Evolutionary conservation across 805 yeast genomes (phyloP).

Genomic region (Wickerhamomyces xylosicus): DNA sequence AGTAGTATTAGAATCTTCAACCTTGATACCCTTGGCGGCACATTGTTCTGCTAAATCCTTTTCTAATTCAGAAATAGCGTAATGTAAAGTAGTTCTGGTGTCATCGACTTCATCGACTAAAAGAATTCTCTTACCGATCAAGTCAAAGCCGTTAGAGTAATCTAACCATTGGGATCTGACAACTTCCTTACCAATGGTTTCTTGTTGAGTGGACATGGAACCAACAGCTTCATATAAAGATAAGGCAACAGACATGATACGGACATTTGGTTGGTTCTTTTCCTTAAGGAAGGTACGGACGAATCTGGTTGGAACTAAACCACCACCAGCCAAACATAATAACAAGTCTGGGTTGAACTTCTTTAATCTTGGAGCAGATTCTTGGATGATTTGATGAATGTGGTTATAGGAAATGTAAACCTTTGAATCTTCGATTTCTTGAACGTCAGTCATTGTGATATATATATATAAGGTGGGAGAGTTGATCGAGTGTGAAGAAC

Average conservation of each 20-base stretch:
- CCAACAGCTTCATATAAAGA: constrained; percentile 82
- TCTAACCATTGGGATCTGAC: constrained; percentile 81
- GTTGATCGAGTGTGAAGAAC: no score
- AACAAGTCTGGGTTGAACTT: constrained; percentile 77
- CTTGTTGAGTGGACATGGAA: constrained; percentile 45
- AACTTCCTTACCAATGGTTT: constrained; percentile 54
- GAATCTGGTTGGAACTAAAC: constrained; percentile 95
- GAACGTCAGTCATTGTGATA: constrained; percentile 16
- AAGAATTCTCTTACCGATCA: constrained; percentile 61
- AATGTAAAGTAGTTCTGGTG: constrained; percentile 75
- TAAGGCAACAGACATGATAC: constrained; percentile 90
- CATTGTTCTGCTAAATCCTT: constrained; percentile 62
- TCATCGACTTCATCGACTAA: constrained; percentile 83
- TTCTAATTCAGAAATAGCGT: constrained; percentile 65
- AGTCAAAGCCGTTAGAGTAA: constrained; percentile 44
- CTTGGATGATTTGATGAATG: constrained; percentile 66
- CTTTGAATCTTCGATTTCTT: constrained; percentile 25
- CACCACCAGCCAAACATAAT: constrained; percentile 97
- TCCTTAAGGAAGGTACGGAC: constrained; percentile 85
- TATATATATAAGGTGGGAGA: no score
- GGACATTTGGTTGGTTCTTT: constrained; percentile 78
- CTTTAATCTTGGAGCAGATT: constrained; percentile 50
- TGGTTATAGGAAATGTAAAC: constrained; percentile 75
- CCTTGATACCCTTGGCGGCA: constrained; percentile 35
- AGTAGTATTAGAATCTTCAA: constrained; percentile 35